A percentile compares a stretch with the other conserved stretches of the same genome.
phyloP scores from a whole-genome alignment of 148 eudicot genomes.

The Nepenthes gracilis region DNA sequence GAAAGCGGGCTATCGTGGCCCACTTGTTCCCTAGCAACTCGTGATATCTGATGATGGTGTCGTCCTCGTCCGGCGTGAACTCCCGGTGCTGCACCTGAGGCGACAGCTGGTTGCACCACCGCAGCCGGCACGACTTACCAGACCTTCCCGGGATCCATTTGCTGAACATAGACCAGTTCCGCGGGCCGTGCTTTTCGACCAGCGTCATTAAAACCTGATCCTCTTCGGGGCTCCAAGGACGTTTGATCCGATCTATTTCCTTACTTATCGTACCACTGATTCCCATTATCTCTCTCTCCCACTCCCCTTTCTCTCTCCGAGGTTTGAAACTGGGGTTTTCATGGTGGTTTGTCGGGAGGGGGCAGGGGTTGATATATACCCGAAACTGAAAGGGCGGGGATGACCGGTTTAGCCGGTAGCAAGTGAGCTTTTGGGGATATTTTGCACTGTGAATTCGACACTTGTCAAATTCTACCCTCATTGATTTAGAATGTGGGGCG shows the following conservation, averaged over 20 bases:
- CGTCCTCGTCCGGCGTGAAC: constrained; percentile 19
- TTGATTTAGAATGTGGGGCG: too few species aligned
- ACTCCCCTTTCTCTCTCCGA: background rate
- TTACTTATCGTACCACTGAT: background rate
- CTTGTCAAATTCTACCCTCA: too few species aligned
- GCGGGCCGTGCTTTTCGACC: constrained; percentile 4
- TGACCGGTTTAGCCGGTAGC: constrained; percentile 5
- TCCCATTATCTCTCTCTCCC: background rate
- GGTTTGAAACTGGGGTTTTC: background rate
- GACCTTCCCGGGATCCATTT: constrained; percentile 5
- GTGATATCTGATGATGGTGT: constrained; percentile 16
- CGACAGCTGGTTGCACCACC: constrained; percentile 13
- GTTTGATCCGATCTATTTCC: constrained; percentile 8
- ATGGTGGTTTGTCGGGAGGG: background rate
- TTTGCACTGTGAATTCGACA: too few species aligned
- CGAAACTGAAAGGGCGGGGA: background rate
- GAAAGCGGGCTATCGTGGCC: constrained; percentile 22
- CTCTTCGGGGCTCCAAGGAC: constrained; percentile 11
- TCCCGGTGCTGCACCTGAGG: constrained; percentile 22
- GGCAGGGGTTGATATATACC: background rate
- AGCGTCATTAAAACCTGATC: background rate
- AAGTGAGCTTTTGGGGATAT: too few species aligned
- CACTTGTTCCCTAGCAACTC: constrained; percentile 22
- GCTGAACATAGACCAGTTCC: constrained; percentile 10
- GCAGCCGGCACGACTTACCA: constrained; percentile 10